Evolutionary conservation across 2,329 filamentous ascomycete species (phyloP).

Genomic region (Raffaelea albimanens): DNA sequence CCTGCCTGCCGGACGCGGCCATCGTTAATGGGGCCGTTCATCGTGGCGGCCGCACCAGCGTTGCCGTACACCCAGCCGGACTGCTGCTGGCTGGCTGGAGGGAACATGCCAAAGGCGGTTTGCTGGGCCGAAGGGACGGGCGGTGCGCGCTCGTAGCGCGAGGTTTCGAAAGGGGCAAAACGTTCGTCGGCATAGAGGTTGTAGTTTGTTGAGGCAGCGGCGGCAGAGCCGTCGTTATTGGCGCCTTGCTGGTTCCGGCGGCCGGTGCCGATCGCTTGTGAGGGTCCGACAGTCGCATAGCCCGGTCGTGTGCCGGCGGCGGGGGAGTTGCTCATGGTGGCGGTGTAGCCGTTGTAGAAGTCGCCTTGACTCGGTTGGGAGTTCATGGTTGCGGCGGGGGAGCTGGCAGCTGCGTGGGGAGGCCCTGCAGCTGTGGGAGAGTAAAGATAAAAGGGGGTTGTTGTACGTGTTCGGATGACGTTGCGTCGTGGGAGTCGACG

Average conservation of each 20-base stretch:
- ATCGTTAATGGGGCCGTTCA: constrained; percentile 56
- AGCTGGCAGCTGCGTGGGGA: background rate
- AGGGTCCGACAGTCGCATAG: constrained; percentile 41
- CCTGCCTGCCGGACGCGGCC: constrained; percentile 44
- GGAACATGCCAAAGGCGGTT: constrained; percentile 36
- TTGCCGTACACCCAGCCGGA: constrained; percentile 63
- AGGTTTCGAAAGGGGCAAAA: constrained; percentile 51
- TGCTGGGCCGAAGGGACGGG: constrained; percentile 30
- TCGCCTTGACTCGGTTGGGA: constrained; percentile 44
- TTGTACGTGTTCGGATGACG: no score
- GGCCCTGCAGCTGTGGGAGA: no score
- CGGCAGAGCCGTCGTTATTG: constrained; percentile 65
- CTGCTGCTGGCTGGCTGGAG: constrained; percentile 52
- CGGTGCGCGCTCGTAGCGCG: constrained; percentile 29
- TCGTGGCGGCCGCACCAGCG: constrained; percentile 43
- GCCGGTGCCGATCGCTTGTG: constrained; percentile 32
- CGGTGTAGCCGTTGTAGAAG: constrained; percentile 64
- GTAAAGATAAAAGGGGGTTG: no score
- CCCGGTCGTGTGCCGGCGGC: constrained; percentile 56
- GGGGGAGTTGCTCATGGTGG: constrained; percentile 57
- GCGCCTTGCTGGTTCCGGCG: constrained; percentile 66
- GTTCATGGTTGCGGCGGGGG: constrained; percentile 26
- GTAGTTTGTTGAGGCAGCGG: constrained; percentile 49
- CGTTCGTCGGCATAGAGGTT: constrained; percentile 64
- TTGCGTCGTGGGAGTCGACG: no score